Base-by-base conservation (phyloP, 2,329 filamentous ascomycete genomes). In the Leptographium flavum region DNA sequence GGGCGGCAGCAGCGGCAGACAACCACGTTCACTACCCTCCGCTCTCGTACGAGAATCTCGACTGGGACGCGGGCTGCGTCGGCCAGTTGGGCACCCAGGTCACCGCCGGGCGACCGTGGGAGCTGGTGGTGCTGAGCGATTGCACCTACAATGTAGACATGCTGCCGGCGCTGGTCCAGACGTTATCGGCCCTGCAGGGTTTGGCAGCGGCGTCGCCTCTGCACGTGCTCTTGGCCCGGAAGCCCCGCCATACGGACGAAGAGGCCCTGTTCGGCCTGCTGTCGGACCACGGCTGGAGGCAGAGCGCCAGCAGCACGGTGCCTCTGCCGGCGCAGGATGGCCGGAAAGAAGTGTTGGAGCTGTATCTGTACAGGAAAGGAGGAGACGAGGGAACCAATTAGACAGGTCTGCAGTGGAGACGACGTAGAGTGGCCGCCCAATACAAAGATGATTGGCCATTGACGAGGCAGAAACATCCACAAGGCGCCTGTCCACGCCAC, bases 71-170 rank as follows among this genome's bases (percentile, higher is more conserved):
- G 28, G 73, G 69, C 1, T 57, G 62, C 25, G 48, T 57, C 2
- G 71, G 70, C 1, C 46, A 42, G 0, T 71, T 76, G 49, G 69
- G 69, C 0, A 52, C 60, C 0, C 55, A 63, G 22, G 63, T 62
- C 1, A 49, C 52, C n/a, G 58, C 61, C 1, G 58, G 57, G 3
- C 48, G 56, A 3, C 42, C 47, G 2, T 78, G 73, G 73, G 68
- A 76, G 47, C 57, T 76, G 5, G 54, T 76, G 39, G 62, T 75
- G 43, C 60, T 78, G 21, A 76, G 73, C 55, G 74, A 79, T 56
- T 76, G 74, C 63, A 77, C 73, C 0, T 78, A 78, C 62, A 78
- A 78, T 49, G 68, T 67, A 44, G 73, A 77, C 54, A 69, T 67
- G 50, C 58, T 78, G 23, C 67, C 70, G 1, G 64, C 70, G 3